Conservation (phyloP, 2,329 filamentous ascomycete species). For the Alternaria postmessia region DNA sequence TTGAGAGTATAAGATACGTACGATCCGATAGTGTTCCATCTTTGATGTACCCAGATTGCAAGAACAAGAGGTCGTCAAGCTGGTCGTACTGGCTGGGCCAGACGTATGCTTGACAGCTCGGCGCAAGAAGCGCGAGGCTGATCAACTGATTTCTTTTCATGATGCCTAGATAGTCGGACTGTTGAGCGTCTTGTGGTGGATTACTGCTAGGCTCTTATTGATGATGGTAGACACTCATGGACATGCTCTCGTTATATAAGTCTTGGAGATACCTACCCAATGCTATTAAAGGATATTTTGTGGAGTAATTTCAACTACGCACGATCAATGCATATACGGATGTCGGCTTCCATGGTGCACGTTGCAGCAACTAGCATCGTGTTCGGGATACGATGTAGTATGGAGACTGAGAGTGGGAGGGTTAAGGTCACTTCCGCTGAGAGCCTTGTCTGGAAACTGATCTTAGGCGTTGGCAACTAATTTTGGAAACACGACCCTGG, state of each 20-base stretch:
- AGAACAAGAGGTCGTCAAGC: slow-evolving; percentile 13
- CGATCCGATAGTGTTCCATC: slow-evolving; percentile 12
- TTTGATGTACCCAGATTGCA: slow-evolving; percentile 9
- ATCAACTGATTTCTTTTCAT: slow-evolving; percentile 5
- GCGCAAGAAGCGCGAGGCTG: slow-evolving; percentile 11
- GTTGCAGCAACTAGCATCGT: background rate
- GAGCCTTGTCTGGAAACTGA: background rate
- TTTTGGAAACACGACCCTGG: background rate
- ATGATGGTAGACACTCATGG: background rate
- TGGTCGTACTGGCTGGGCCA: slow-evolving; percentile 19
- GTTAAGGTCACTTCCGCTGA: background rate
- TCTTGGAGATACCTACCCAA: background rate
- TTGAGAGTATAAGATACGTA: background rate
- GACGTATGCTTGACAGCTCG: slow-evolving; percentile 14
- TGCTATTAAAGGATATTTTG: background rate
- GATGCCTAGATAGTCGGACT: background rate
- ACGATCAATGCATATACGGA: background rate
- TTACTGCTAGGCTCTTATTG: background rate
- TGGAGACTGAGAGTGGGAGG: background rate
- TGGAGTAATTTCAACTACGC: background rate
- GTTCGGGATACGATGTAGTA: slow-evolving; percentile 2
- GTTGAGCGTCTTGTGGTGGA: background rate
- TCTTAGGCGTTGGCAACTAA: background rate
- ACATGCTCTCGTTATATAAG: background rate
- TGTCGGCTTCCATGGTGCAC: background rate